These are phyloP conservation scores for Erucastrum elatum DNA, from an alignment of 345 rosid genomes.

Conservation along the genomic window DNA sequence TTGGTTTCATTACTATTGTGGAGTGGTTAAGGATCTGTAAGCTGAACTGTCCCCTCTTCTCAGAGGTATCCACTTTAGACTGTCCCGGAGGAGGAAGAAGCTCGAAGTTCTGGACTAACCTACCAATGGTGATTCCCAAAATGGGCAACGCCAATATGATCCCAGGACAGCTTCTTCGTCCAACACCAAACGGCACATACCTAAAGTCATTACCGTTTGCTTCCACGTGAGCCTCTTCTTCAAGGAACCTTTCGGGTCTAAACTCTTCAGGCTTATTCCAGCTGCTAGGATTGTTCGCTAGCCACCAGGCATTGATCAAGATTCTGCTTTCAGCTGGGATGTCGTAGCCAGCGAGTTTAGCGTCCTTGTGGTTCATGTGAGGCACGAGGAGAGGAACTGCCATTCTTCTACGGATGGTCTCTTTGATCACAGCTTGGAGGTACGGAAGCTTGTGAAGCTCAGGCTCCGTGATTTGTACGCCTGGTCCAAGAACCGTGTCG, in stretches of 20 bases:
- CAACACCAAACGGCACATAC: conserved; percentile 93
- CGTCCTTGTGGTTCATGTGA: conserved; percentile 95
- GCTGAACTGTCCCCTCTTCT: conserved; percentile 96
- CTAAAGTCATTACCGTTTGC: conserved; percentile 94
- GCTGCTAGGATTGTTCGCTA: conserved; percentile 80
- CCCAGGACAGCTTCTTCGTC: conserved; percentile 99
- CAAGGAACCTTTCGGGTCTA: conserved; percentile 94
- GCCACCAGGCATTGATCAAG: conserved; percentile 97
- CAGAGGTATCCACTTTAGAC: conserved; percentile 71
- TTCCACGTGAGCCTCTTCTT: conserved; percentile 92
- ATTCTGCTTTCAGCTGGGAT: conserved; percentile 96
- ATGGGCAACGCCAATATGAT: conserved; percentile 93
- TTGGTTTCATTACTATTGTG: conserved; percentile 85
- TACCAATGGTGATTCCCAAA: conserved; percentile 84
- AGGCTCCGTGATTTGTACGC: conserved; percentile 80
- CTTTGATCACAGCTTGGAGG: conserved; percentile 94
- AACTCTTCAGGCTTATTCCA: conserved; percentile 94
- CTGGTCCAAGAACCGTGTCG: conserved; percentile 73
- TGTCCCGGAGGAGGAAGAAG: conserved; percentile 91
- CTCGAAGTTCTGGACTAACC: conserved; percentile 97
- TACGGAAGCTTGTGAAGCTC: conserved; percentile 76
- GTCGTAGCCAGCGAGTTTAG: conserved; percentile 77
- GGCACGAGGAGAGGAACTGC: conserved; percentile 96
- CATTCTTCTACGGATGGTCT: conserved; percentile 86
- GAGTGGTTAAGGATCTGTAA: conserved; percentile 92